Percentiles rank a stretch among this genome's conserved stretches.
Conservation (phyloP, 306 rosid species). For the Medicago ruthenica region DNA sequence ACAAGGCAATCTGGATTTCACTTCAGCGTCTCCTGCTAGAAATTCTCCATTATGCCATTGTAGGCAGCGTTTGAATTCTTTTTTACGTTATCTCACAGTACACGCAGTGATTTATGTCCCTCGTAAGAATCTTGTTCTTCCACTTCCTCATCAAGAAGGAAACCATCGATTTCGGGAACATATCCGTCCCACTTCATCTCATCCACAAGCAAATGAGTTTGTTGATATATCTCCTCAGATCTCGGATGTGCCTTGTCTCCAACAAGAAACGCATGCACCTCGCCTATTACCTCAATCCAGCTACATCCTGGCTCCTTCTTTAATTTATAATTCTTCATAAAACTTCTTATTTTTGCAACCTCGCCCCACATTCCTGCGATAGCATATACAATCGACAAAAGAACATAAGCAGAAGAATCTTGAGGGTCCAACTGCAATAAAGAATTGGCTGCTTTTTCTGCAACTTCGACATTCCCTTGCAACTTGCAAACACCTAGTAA, state of each 20-base stretch:
- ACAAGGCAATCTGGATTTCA: neutral
- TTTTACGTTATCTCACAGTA: constrained; percentile 31
- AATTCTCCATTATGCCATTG: constrained; percentile 11
- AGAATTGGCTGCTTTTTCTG: constrained; percentile 67
- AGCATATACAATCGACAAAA: constrained; percentile 76
- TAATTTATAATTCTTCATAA: constrained; percentile 64
- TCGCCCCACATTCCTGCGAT: constrained; percentile 77
- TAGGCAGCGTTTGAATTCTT: constrained; percentile 7
- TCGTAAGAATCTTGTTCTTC: constrained; percentile 52
- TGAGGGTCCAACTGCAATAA: constrained; percentile 71
- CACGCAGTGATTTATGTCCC: constrained; percentile 21
- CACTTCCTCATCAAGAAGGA: constrained; percentile 52
- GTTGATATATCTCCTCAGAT: constrained; percentile 65
- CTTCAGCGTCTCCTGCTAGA: too few species aligned
- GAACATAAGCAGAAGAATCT: constrained; percentile 78
- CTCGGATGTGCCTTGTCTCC: constrained; percentile 90
- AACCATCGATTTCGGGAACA: constrained; percentile 48
- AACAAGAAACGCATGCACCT: constrained; percentile 77
- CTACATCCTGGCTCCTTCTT: constrained; percentile 96
- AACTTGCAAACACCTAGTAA: constrained; percentile 77
- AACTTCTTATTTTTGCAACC: constrained; percentile 69
- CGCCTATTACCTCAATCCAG: constrained; percentile 90
- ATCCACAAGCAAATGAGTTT: constrained; percentile 59
- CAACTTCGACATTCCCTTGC: constrained; percentile 78
- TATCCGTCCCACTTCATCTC: constrained; percentile 75